Conservation (phyloP, 352 stramenopile species). For the Phytophthora crassamura region DNA sequence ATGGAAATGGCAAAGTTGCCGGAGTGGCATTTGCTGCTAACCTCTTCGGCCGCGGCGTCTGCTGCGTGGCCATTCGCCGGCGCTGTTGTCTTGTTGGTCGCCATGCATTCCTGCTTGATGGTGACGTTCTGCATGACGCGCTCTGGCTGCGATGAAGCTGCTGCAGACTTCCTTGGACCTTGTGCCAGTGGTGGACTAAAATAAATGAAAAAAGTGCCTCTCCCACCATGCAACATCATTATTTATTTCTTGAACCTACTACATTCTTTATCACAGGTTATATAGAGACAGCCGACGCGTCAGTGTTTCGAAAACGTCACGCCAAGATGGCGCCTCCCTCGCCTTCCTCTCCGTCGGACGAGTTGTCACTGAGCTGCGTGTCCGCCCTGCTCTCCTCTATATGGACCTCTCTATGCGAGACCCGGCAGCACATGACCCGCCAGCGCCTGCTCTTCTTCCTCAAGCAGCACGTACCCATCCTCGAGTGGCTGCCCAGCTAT, state of each 20-base stretch:
- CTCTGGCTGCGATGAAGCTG: too few relatives aligned
- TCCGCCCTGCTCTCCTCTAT: constrained; percentile 18
- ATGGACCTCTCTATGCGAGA: constrained; percentile 18
- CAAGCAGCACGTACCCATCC: constrained; percentile 68
- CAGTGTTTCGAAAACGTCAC: background rate
- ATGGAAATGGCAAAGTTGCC: background rate
- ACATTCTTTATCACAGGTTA: too few relatives aligned
- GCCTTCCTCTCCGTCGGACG: constrained; percentile 14
- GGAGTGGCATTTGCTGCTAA: background rate
- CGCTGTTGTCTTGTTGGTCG: background rate
- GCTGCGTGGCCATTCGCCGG: background rate
- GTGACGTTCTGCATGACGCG: constrained; percentile 13
- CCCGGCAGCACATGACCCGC: constrained; percentile 29
- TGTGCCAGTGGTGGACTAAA: too few relatives aligned
- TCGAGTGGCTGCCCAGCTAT: constrained; percentile 79
- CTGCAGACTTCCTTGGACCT: too few relatives aligned
- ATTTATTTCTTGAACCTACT: too few relatives aligned
- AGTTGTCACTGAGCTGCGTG: constrained; percentile 20
- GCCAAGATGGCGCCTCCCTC: background rate
- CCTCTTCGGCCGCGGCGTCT: constrained; percentile 6
- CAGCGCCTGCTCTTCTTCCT: constrained; percentile 47
- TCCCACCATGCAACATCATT: too few relatives aligned
- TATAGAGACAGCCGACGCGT: too few relatives aligned
- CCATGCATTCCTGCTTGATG: constrained; percentile 28
- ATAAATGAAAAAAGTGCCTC: too few relatives aligned